These are phyloP conservation scores for Galerina marginata DNA, from an alignment of 768 basidiomycete genomes.

Conservation along the genomic window DNA sequence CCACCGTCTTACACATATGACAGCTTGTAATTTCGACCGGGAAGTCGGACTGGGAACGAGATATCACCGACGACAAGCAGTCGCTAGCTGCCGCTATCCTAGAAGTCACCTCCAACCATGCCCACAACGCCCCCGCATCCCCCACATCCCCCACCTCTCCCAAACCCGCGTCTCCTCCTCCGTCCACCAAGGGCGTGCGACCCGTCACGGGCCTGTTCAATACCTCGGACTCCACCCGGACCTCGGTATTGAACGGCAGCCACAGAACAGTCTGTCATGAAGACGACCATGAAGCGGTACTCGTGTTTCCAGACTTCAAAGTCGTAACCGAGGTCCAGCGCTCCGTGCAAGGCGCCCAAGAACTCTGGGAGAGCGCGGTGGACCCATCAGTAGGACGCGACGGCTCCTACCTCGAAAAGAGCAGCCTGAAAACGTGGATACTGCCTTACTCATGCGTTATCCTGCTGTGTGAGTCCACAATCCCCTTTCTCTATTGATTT, in stretches of 20 bases:
- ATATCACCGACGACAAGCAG: constrained; percentile 73
- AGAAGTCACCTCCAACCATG: constrained; percentile 36
- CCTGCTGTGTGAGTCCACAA: constrained; percentile 73
- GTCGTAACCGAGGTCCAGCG: constrained; percentile 76
- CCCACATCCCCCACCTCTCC: constrained; percentile 25
- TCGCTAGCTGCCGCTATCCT: constrained; percentile 71
- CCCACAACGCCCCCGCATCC: constrained; percentile 17
- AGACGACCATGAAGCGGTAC: constrained; percentile 71
- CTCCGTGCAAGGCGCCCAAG: constrained; percentile 66
- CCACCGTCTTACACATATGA: constrained; percentile 4
- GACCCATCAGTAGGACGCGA: constrained; percentile 60
- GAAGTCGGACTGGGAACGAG: constrained; percentile 84
- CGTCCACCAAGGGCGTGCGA: constrained; percentile 34
- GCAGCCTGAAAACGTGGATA: constrained; percentile 68
- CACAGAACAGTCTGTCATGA: constrained; percentile 75
- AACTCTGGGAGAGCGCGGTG: constrained; percentile 68
- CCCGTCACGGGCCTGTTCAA: constrained; percentile 61
- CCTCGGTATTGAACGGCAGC: constrained; percentile 86
- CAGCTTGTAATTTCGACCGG: constrained; percentile 91
- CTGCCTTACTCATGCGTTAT: constrained; percentile 92
- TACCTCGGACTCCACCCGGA: constrained; percentile 55
- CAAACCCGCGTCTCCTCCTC: constrained; percentile 30
- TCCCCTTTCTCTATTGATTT: constrained; percentile 5
- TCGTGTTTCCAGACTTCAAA: constrained; percentile 93
- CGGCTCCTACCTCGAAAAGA: constrained; percentile 48